Percentiles rank a stretch among this genome's conserved stretches.
phyloP scores from a whole-genome alignment of 371 early-diverging fungal species.

The Mucor saturninus region DNA sequence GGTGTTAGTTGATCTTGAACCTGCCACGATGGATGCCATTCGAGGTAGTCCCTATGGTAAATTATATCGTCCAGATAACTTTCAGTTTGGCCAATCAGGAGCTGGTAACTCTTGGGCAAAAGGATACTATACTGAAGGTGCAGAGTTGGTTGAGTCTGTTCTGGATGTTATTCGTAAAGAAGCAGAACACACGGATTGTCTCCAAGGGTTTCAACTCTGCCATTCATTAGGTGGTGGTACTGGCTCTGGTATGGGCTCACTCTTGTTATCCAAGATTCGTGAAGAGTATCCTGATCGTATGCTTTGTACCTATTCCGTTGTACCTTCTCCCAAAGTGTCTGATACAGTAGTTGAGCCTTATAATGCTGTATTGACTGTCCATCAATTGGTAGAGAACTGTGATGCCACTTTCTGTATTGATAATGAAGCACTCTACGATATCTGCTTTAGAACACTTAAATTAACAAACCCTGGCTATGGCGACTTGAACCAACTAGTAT shows the following conservation, averaged over 20 bases:
- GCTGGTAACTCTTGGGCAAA: conserved; percentile 96
- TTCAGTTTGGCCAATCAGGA: conserved; percentile 85
- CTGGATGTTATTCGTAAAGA: conserved; percentile 87
- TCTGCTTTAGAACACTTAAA: conserved; percentile 88
- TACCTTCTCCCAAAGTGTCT: conserved; percentile 85
- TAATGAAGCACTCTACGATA: conserved; percentile 95
- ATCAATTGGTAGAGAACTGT: conserved; percentile 90
- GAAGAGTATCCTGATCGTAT: conserved; percentile 95
- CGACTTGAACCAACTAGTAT: conserved; percentile 83
- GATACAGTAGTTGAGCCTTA: conserved; percentile 95
- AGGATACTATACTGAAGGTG: conserved; percentile 93
- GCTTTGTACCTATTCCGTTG: conserved; percentile 92
- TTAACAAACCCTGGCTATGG: conserved; percentile 78
- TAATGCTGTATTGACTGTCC: conserved; percentile 88
- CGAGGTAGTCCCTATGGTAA: conserved; percentile 70
- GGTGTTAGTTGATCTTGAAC: conserved; percentile 98
- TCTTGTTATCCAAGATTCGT: conserved; percentile 82
- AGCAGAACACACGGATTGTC: conserved; percentile 82
- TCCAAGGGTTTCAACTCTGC: conserved; percentile 89
- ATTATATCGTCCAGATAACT: conserved; percentile 89
- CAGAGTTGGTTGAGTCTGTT: conserved; percentile 83
- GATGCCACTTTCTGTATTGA: conserved; percentile 99
- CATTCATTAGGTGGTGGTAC: conserved; percentile 93
- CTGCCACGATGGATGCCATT: conserved; percentile 98
- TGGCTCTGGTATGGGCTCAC: conserved; percentile 57